Evolutionary conservation across 2,329 filamentous ascomycete species (phyloP).

Genomic region (Aspergillus chevalieri): DNA sequence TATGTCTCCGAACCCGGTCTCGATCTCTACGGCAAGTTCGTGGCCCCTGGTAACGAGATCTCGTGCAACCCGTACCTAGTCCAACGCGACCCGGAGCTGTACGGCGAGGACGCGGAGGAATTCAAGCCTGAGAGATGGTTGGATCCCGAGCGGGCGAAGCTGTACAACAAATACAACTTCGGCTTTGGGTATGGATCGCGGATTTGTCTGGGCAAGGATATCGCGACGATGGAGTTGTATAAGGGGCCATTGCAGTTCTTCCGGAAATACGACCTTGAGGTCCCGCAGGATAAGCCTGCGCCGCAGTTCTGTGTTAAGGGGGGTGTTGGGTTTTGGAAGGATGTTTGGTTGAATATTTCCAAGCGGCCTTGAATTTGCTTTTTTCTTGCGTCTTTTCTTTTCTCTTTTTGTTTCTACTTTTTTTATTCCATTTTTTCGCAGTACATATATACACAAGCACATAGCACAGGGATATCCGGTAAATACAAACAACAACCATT

Average conservation of each 20-base stretch:
- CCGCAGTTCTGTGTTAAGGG: constrained; percentile 26
- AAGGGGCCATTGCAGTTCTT: constrained; percentile 37
- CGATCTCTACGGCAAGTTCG: constrained; percentile 34
- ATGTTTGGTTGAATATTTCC: constrained; percentile 27
- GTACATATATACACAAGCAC: too few relatives aligned
- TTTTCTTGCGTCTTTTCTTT: neutral
- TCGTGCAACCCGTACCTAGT: constrained; percentile 45
- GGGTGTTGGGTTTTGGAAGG: constrained; percentile 28
- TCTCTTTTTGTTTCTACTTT: neutral
- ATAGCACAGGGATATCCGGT: too few relatives aligned
- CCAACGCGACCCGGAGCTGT: constrained; percentile 40
- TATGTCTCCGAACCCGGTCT: constrained; percentile 34
- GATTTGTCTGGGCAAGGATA: constrained; percentile 45
- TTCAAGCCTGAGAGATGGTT: constrained; percentile 41
- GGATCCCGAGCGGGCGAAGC: constrained; percentile 30
- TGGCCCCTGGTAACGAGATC: constrained; percentile 41
- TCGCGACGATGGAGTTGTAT: constrained; percentile 50
- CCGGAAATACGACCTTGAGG: constrained; percentile 19
- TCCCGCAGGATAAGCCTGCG: constrained; percentile 19
- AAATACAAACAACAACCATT: too few relatives aligned
- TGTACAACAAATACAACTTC: constrained; percentile 45
- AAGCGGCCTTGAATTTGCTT: constrained; percentile 9
- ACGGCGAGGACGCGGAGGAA: constrained; percentile 35
- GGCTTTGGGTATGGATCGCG: constrained; percentile 47
- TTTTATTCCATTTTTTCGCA: neutral